Conservation (phyloP, 2,329 filamentous ascomycete species). For the Verticillium isaacii region DNA sequence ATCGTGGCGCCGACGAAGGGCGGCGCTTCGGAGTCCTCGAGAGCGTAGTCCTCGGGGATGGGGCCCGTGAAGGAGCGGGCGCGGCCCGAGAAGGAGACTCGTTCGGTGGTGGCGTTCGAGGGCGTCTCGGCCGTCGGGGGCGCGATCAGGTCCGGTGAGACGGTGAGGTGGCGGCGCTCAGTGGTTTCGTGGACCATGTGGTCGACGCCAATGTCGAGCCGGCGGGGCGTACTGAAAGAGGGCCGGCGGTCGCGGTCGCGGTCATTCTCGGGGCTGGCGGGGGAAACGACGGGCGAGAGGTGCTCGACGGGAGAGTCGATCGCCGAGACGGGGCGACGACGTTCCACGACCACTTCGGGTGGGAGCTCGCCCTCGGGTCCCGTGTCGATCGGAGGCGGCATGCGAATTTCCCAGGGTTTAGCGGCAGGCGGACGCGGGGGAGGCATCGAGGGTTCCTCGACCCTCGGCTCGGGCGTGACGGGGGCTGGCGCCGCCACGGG, state of each 20-base stretch:
- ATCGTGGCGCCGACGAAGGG: conserved; percentile 1
- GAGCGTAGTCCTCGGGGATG: conserved; percentile 5
- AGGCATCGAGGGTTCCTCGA: conserved; percentile 6
- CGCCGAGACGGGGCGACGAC: conserved; percentile 7
- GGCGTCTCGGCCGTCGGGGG: background rate
- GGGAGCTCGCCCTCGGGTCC: background rate
- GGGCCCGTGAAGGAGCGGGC: background rate
- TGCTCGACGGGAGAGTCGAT: conserved; percentile 8
- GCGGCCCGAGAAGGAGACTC: background rate
- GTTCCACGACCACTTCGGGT: conserved; percentile 1
- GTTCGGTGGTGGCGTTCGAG: background rate
- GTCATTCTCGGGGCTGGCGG: background rate
- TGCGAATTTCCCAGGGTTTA: conserved; percentile 10
- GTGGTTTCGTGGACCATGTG: conserved; percentile 3
- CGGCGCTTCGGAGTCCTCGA: background rate
- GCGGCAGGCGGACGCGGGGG: conserved; percentile 5
- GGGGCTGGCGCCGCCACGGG: background rate
- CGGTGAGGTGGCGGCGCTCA: background rate
- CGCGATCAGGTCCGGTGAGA: background rate
- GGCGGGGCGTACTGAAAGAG: conserved; percentile 2
- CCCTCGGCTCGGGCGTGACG: background rate
- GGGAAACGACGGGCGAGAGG: conserved; percentile 2
- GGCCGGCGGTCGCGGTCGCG: background rate
- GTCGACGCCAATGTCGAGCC: conserved; percentile 3
- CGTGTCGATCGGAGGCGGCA: background rate